Evolutionary conservation across 139 green algal species (phyloP).

Genomic region (Chara braunii): DNA sequence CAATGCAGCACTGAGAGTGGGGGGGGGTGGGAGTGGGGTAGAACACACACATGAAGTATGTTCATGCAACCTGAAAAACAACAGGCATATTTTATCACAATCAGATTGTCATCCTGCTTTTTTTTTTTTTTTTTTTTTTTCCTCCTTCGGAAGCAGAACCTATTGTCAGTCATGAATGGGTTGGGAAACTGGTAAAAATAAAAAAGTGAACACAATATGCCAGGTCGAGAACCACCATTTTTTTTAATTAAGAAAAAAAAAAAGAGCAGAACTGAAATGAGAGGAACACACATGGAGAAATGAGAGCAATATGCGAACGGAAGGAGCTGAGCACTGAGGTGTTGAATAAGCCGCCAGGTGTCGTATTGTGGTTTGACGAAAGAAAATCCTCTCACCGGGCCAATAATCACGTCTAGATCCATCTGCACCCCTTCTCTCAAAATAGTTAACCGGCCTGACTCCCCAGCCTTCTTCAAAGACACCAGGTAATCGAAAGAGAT

Average conservation of each 20-base stretch:
- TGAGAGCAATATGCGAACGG: background rate
- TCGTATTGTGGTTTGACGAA: background rate
- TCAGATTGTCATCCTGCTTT: too few relatives aligned
- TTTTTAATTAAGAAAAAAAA: too few relatives aligned
- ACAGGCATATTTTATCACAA: too few relatives aligned
- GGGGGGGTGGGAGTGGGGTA: too few relatives aligned
- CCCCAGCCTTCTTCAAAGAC: conserved; percentile 35
- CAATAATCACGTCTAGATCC: conserved; percentile 36
- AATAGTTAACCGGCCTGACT: conserved; percentile 33
- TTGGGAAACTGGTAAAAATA: too few relatives aligned
- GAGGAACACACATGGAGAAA: background rate
- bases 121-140: too few relatives aligned
- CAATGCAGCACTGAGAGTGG: too few relatives aligned
- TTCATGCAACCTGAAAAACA: too few relatives aligned
- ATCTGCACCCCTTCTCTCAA: conserved; percentile 40
- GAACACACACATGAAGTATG: too few relatives aligned
- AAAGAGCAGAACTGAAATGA: background rate
- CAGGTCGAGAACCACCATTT: conserved; percentile 39
- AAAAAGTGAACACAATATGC: conserved; percentile 27
- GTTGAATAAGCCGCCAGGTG: background rate
- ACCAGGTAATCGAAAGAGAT: conserved; percentile 69
- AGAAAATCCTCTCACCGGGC: conserved; percentile 6
- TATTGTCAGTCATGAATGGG: too few relatives aligned
- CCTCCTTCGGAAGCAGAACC: too few relatives aligned
- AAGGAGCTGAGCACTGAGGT: background rate